These are phyloP conservation scores for Bruguiera hainesii DNA, from an alignment of 441 rosid genomes.

Conservation along the genomic window DNA sequence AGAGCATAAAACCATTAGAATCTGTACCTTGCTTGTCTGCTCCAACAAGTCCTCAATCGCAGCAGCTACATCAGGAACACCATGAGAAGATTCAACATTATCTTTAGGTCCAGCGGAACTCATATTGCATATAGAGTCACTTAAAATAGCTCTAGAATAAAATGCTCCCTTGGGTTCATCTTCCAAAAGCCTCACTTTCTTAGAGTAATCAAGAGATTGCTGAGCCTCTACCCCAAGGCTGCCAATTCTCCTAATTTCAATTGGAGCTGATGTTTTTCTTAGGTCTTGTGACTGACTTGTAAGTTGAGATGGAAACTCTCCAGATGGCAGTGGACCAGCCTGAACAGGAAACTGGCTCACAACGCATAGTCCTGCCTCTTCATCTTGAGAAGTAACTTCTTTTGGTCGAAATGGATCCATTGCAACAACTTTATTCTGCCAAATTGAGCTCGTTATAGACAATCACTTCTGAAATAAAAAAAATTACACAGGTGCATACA, in stretches of 20 bases:
- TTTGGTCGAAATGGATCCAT: constrained; percentile 63
- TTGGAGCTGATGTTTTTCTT: constrained; percentile 28
- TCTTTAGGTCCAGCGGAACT: constrained; percentile 35
- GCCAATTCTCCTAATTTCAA: constrained; percentile 25
- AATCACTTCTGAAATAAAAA: constrained; percentile 6
- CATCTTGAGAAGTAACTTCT: constrained; percentile 73
- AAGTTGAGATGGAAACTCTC: constrained; percentile 50
- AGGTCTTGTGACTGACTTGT: constrained; percentile 44
- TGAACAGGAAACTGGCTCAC: constrained; percentile 79
- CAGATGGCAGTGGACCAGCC: constrained; percentile 42
- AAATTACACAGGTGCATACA: not conserved
- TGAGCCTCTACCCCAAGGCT: constrained; percentile 32
- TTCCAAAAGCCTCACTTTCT: constrained; percentile 51
- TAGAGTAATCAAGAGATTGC: constrained; percentile 31
- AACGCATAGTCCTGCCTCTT: constrained; percentile 56
- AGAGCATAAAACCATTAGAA: constrained; percentile 21
- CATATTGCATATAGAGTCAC: constrained; percentile 27
- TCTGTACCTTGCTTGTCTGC: constrained; percentile 84
- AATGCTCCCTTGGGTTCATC: constrained; percentile 28
- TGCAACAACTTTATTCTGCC: constrained; percentile 69
- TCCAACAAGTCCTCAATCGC: constrained; percentile 91
- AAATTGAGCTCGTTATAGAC: constrained; percentile 16
- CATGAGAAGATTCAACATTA: constrained; percentile 45
- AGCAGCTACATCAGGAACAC: constrained; percentile 88
- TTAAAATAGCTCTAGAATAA: constrained; percentile 39